Evolutionary conservation across 2,329 filamentous ascomycete genomes (phyloP).

Genomic region (Epichloe bromicola): DNA sequence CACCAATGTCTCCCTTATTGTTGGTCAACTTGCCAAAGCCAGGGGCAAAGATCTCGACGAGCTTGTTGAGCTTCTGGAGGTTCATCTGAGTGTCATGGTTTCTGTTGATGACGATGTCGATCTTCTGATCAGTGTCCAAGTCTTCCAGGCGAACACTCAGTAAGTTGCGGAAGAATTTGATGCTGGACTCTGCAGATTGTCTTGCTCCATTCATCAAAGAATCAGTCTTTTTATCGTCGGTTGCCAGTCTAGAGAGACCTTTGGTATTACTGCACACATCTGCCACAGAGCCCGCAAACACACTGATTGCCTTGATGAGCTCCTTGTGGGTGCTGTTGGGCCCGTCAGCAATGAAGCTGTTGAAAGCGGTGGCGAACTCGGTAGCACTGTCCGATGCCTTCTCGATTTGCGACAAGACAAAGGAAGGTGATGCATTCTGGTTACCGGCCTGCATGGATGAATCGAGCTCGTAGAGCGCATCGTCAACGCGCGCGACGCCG

Average conservation of each 20-base stretch:
- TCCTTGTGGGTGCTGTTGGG: conserved; percentile 81
- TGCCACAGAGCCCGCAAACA: conserved; percentile 79
- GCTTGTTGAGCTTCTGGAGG: conserved; percentile 82
- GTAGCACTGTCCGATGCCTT: conserved; percentile 90
- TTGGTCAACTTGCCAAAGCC: conserved; percentile 70
- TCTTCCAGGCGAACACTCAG: conserved; percentile 90
- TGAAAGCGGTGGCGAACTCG: conserved; percentile 96
- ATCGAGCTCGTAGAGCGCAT: conserved; percentile 92
- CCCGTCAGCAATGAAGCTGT: conserved; percentile 95
- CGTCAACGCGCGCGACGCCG: conserved; percentile 86
- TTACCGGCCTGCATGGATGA: conserved; percentile 98
- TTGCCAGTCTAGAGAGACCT: conserved; percentile 81
- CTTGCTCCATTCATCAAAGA: conserved; percentile 71
- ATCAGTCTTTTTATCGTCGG: conserved; percentile 89
- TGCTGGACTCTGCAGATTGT: conserved; percentile 71
- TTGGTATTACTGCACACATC: conserved; percentile 96
- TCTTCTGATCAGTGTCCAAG: conserved; percentile 82
- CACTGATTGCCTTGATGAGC: conserved; percentile 83
- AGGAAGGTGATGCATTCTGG: conserved; percentile 89
- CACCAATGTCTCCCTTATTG: conserved; percentile 75
- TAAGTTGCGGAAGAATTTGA: conserved; percentile 88
- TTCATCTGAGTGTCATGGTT: conserved; percentile 95
- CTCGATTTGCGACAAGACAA: conserved; percentile 91
- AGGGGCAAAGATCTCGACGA: conserved; percentile 83
- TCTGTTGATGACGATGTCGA: conserved; percentile 92